Evolutionary conservation across 768 basidiomycete genomes (phyloP).

Genomic region (Sistotremastrum suecicum): DNA sequence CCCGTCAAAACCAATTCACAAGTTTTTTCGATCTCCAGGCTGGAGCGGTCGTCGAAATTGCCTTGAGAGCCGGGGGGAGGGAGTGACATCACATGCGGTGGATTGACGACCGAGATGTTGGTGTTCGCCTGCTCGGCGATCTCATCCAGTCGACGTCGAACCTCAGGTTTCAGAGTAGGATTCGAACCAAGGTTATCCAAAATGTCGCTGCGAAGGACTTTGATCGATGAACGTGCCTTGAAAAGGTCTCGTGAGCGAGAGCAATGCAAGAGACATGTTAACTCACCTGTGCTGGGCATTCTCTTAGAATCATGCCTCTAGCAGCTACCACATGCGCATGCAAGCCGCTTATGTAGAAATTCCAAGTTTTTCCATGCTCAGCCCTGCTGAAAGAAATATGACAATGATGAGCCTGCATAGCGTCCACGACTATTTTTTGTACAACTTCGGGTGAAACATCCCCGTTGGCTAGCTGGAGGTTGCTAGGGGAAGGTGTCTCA

Average conservation of each 20-base stretch:
- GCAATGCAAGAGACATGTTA: slow-evolving; percentile 6
- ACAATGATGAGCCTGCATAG: slow-evolving; percentile 70
- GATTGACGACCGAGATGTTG: slow-evolving; percentile 88
- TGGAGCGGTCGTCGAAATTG: slow-evolving; percentile 37
- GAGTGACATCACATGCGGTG: slow-evolving; percentile 43
- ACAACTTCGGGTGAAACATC: slow-evolving; percentile 58
- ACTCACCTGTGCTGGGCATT: slow-evolving; percentile 71
- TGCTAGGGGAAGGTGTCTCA: slow-evolving; percentile 7
- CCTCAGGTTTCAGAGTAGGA: slow-evolving; percentile 68
- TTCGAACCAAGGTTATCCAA: slow-evolving; percentile 73
- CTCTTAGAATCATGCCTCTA: slow-evolving; percentile 78
- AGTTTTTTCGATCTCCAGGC: slow-evolving; percentile 85
- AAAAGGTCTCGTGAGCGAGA: slow-evolving; percentile 6
- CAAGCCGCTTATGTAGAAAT: slow-evolving; percentile 80
- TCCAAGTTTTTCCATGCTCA: slow-evolving; percentile 65
- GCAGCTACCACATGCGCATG: slow-evolving; percentile 90
- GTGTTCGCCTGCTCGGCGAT: slow-evolving; percentile 87
- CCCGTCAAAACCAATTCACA: slow-evolving; percentile 91
- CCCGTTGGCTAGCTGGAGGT: slow-evolving; percentile 17
- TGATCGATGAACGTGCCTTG: slow-evolving; percentile 77
- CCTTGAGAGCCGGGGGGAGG: slow-evolving; percentile 68
- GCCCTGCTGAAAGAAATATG: slow-evolving; percentile 67
- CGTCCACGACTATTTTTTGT: slow-evolving; percentile 63
- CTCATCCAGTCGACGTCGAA: slow-evolving; percentile 79
- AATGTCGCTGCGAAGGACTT: slow-evolving; percentile 85